Conservation (phyloP, 2,329 filamentous ascomycete species). For the Dactylonectria macrodidyma region DNA sequence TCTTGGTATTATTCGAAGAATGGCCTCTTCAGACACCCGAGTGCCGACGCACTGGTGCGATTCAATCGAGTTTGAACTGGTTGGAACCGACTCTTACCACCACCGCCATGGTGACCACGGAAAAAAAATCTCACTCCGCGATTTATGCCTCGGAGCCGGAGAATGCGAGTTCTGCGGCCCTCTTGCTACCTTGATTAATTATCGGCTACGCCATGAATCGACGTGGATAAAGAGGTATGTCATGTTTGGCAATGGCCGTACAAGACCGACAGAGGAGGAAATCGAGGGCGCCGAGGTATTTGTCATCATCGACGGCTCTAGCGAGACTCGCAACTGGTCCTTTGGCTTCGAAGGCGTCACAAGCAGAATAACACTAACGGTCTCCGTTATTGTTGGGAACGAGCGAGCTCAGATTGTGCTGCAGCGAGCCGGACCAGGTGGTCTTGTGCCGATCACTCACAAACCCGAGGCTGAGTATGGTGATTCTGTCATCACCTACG, state of each 20-base stretch:
- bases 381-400: background rate
- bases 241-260: no score
- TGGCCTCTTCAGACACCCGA: no score
- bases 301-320: background rate
- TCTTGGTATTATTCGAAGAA: no score
- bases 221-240: no score
- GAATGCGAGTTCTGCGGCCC: conserved; percentile 6
- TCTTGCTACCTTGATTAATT: background rate
- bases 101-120: background rate
- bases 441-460: background rate
- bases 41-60: conserved; percentile 1
- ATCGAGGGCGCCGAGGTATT: background rate
- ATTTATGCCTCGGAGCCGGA: background rate
- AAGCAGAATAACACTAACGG: background rate
- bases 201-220: background rate
- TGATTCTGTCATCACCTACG: background rate
- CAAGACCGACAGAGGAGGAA: background rate
- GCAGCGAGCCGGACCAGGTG: conserved; percentile 4
- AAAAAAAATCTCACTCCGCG: background rate
- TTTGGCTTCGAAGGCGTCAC: background rate
- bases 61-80: conserved; percentile 5
- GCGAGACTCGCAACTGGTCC: background rate
- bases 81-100: conserved; percentile 1
- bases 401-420: background rate
- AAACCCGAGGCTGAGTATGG: background rate